Evolutionary conservation across 129 eudicot genomes (phyloP).

Genomic region (Lactuca saligna): DNA sequence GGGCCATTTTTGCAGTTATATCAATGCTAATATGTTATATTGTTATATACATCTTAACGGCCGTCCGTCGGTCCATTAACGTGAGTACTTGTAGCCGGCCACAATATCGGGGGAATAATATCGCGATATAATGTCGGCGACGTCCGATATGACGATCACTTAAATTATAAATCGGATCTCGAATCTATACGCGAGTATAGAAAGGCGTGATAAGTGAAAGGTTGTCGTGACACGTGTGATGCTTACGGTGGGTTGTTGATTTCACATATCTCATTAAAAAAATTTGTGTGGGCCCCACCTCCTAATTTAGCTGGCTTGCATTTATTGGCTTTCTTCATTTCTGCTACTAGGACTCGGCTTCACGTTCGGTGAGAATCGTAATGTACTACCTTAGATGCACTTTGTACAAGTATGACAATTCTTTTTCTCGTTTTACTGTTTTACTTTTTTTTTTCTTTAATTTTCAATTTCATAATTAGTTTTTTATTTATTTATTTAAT

Average conservation of each 20-base stretch:
- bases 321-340: conserved; percentile 43
- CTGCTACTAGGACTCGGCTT: conserved; percentile 32
- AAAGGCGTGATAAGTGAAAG: conserved; percentile 18
- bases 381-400: conserved; percentile 13
- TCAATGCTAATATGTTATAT: too few relatives aligned
- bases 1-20: too few relatives aligned
- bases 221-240: conserved; percentile 44
- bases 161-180: conserved; percentile 10
- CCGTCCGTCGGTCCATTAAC: neutral
- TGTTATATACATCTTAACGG: neutral
- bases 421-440: neutral
- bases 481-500: too few relatives aligned
- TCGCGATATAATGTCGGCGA: conserved; percentile 58
- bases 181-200: conserved; percentile 12
- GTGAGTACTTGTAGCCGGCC: conserved; percentile 9
- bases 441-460: neutral
- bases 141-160: conserved; percentile 14
- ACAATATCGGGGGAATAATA: conserved; percentile 8
- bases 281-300: conserved; percentile 29
- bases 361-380: conserved; percentile 16
- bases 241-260: conserved; percentile 18
- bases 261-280: too few relatives aligned
- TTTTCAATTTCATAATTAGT: neutral
- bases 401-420: conserved; percentile 19
- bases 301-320: conserved; percentile 38